Evolutionary conservation across 129 eudicot genomes (phyloP), one percentile per base, ranked within the genome.

Genomic region (Artemisia annua): DNA sequence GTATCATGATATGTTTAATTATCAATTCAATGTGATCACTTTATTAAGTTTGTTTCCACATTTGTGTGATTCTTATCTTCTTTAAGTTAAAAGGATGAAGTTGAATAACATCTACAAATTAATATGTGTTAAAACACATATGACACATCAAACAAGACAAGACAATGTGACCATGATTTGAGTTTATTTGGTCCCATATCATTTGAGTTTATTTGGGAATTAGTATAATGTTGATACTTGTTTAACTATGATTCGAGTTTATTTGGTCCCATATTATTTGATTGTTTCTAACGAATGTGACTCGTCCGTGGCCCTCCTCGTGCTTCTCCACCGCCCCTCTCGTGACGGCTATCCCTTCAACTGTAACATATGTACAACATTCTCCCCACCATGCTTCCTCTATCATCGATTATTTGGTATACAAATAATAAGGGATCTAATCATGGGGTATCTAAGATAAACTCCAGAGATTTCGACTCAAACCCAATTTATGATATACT

Each of bases 231-330:
- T 39, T 28, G 19, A 56, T 66, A 59, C 74, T 44, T 66, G 78
- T 53, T 44, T 24, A 57, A 54, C 50, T 63, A 53, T 78, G 70
- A 70, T 77, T 39, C 50, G 81, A 70, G 81, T 69, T 69, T 20
- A 26, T 49, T 17, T 15, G 73, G 81, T 48, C 70, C 82, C 78
- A 46, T 71, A 57, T 18, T 30, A 19, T 71, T 78, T 78, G 82
- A 72, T 67, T 17, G 71, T 46, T 63, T 78, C 35, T 55, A 24
- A 8, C 20, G 76, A 77, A 52, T 55, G 63, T 52, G 81, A 77
- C 81, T 77, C 22, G 70, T 15, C 39, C 48, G 59, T 77, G 64
- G 66, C 58, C 80, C 80, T 74, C 48, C 19, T 43, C 15, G 46
- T 26, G 44, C 17, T 39, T 39, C 67, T 75, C 52, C 17, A 73